Conservation (phyloP, 2,329 filamentous ascomycete genomes). For the Diplodia corticola region DNA sequence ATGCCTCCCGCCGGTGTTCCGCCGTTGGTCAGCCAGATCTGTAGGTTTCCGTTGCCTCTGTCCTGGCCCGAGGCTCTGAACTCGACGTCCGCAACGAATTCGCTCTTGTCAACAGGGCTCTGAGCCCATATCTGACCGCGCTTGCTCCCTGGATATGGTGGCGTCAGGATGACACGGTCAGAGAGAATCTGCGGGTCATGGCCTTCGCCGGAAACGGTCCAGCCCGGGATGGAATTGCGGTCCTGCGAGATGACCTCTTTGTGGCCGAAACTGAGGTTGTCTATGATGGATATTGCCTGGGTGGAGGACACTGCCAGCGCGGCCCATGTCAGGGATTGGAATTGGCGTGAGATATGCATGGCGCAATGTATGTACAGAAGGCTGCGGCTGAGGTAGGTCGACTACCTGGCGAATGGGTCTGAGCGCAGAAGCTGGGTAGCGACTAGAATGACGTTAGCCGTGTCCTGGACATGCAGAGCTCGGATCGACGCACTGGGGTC, state of each 20-base stretch:
- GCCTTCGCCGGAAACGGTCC: constrained; percentile 56
- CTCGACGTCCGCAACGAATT: constrained; percentile 81
- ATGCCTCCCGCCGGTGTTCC: constrained; percentile 66
- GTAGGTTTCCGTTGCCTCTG: constrained; percentile 81
- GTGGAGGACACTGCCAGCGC: constrained; percentile 51
- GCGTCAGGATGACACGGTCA: constrained; percentile 89
- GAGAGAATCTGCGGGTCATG: constrained; percentile 66
- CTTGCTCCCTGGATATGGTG: constrained; percentile 80
- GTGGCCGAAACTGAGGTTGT: constrained; percentile 76
- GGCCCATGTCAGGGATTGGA: constrained; percentile 45
- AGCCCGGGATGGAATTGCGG: constrained; percentile 57
- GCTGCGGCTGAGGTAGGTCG: neutral
- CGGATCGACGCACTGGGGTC: constrained; percentile 26
- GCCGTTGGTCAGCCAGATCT: constrained; percentile 84
- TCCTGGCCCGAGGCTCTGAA: constrained; percentile 88
- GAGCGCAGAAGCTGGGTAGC: neutral
- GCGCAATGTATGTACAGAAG: constrained; percentile 24
- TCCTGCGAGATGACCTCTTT: constrained; percentile 63
- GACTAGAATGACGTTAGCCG: neutral
- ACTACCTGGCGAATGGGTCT: neutral
- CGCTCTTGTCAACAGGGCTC: constrained; percentile 56
- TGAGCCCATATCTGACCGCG: constrained; percentile 82
- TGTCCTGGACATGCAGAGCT: constrained; percentile 24
- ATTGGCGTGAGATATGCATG: constrained; percentile 40
- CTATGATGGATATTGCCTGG: constrained; percentile 67